Conservation (phyloP, 805 yeast genomes). For the Lipomyces kockii region DNA sequence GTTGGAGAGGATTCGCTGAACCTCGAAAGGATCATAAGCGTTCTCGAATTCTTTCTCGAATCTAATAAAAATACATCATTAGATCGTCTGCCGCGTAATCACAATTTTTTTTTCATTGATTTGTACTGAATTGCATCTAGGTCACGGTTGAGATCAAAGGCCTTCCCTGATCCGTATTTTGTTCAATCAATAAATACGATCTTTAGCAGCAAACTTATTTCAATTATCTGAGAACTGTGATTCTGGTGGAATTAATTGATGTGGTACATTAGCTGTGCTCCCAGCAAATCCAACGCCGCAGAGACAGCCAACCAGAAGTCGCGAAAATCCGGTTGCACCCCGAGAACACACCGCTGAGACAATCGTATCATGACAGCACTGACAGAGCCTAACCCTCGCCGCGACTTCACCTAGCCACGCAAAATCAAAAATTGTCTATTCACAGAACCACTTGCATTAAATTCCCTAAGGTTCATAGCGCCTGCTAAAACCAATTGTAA, state of each 20-base stretch:
- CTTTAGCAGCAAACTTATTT: not conserved
- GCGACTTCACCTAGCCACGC: no score
- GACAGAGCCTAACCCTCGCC: no score
- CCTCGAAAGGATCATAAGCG: slow-evolving; percentile 86
- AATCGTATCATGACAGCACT: not conserved
- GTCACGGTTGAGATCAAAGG: not conserved
- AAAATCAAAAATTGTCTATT: not conserved
- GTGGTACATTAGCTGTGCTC: not conserved
- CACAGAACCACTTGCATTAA: not conserved
- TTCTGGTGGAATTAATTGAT: not conserved
- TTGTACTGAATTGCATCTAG: not conserved
- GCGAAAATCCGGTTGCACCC: slow-evolving; percentile 7
- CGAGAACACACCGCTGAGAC: not conserved
- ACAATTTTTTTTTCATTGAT: not conserved
- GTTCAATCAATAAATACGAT: not conserved
- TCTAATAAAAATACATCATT: slow-evolving; percentile 48
- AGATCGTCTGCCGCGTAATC: not conserved
- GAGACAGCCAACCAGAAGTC: slow-evolving; percentile 29
- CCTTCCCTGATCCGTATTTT: not conserved
- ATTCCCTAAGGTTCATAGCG: not conserved
- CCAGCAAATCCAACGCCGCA: not conserved
- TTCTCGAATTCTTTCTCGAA: slow-evolving; percentile 95
- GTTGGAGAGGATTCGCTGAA: slow-evolving; percentile 92
- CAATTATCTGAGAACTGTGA: not conserved
- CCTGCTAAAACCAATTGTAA: not conserved